Conservation (phyloP, 306 rosid genomes). For the Cucumis melo region DNA sequence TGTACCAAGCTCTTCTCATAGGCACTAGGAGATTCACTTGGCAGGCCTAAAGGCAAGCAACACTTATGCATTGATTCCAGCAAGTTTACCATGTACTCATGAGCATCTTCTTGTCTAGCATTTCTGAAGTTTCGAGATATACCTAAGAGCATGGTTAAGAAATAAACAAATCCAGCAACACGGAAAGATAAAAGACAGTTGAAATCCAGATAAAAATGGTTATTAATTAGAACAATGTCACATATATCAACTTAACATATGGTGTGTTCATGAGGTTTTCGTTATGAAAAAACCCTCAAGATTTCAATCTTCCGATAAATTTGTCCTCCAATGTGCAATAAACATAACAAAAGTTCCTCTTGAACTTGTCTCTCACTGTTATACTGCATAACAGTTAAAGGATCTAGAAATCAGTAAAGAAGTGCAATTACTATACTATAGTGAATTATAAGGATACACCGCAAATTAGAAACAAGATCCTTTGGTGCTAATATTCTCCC, state of each 20-base stretch:
- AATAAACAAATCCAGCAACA: constrained; percentile 16
- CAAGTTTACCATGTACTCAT: constrained; percentile 97
- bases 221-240: not conserved
- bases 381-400: not conserved
- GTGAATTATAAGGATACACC: constrained; percentile 56
- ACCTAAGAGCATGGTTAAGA: constrained; percentile 52
- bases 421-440: not conserved
- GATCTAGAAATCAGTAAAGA: not conserved
- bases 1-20: constrained; percentile 95
- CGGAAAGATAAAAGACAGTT: not conserved
- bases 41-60: constrained; percentile 88
- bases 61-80: constrained; percentile 97
- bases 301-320: not conserved
- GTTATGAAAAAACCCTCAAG: not conserved
- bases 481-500: constrained; percentile 71
- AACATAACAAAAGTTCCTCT: not conserved
- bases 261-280: not conserved
- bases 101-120: constrained; percentile 96
- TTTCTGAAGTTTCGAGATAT: constrained; percentile 77
- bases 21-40: constrained; percentile 88
- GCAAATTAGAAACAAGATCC: constrained; percentile 65
- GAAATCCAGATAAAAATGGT: not conserved
- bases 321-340: not conserved
- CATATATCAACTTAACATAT: not conserved
- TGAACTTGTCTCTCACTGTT: not conserved